Evolutionary conservation across 768 basidiomycete genomes (phyloP).

Genomic region (Lactarius indigo): DNA sequence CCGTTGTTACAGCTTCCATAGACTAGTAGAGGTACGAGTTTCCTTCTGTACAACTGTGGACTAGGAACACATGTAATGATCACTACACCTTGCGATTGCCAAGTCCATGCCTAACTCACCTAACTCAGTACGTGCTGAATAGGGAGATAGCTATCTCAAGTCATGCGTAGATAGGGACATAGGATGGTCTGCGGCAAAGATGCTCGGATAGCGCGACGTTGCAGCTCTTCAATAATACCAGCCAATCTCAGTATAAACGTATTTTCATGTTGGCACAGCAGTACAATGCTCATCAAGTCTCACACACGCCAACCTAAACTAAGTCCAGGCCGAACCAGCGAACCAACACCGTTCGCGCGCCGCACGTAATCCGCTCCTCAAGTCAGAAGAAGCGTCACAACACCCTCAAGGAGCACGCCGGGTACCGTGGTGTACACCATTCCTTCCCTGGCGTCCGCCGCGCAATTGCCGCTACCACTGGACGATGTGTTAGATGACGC

Average conservation of each 20-base stretch:
- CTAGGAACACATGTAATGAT: not conserved
- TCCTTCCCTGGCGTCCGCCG: not conserved
- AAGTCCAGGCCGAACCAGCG: no score
- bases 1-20: not conserved
- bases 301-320: no score
- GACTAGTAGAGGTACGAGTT: not conserved
- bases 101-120: not conserved
- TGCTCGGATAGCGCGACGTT: no score
- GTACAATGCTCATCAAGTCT: no score
- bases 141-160: not conserved
- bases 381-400: not conserved
- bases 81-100: not conserved
- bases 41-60: not conserved
- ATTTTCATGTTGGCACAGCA: no score
- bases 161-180: not conserved
- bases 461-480: no score
- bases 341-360: not conserved
- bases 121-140: no score
- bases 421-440: not conserved
- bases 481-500: no score
- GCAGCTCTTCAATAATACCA: no score
- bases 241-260: no score
- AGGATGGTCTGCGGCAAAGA: not conserved
- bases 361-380: not conserved
- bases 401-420: not conserved